Evolutionary conservation across 352 stramenopile genomes (phyloP).

Genomic region (Peronospora tabacina): DNA sequence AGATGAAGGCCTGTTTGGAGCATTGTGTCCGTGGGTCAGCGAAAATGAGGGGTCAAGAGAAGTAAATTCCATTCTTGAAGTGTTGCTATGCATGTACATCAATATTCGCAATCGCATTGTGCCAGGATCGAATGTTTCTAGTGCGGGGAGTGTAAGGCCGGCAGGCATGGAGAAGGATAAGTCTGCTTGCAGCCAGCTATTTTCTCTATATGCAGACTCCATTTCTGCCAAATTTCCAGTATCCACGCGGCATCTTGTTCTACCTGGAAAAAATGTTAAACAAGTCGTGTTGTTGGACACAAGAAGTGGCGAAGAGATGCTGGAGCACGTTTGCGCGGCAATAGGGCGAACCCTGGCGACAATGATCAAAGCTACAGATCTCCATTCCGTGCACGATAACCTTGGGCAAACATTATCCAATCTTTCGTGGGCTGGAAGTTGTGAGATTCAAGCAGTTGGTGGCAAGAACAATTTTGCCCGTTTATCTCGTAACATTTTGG

Average conservation of each 20-base stretch:
- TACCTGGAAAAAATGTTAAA: constrained; percentile 18
- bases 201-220: constrained; percentile 45
- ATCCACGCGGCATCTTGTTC: constrained; percentile 30
- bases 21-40: constrained; percentile 6
- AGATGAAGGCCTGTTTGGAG: constrained; percentile 13
- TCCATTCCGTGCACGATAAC: constrained; percentile 13
- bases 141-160: neutral
- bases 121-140: neutral
- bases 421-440: constrained; percentile 5
- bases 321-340: constrained; percentile 36
- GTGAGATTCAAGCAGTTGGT: constrained; percentile 2
- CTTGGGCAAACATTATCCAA: constrained; percentile 15
- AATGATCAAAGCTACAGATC: constrained; percentile 11
- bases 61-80: constrained; percentile 20
- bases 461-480: constrained; percentile 17
- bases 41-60: constrained; percentile 3
- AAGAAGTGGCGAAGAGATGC: constrained; percentile 33
- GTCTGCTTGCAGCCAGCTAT: constrained; percentile 15
- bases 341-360: constrained; percentile 28
- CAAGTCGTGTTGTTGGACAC: constrained; percentile 33
- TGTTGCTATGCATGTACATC: constrained; percentile 34
- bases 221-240: constrained; percentile 38
- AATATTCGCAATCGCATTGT: constrained; percentile 25
- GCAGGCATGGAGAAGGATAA: constrained; percentile 3
- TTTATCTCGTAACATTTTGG: constrained; percentile 31